Base-by-base conservation (phyloP, 2,329 filamentous ascomycete species). In the Scleromitrula shiraiana region DNA sequence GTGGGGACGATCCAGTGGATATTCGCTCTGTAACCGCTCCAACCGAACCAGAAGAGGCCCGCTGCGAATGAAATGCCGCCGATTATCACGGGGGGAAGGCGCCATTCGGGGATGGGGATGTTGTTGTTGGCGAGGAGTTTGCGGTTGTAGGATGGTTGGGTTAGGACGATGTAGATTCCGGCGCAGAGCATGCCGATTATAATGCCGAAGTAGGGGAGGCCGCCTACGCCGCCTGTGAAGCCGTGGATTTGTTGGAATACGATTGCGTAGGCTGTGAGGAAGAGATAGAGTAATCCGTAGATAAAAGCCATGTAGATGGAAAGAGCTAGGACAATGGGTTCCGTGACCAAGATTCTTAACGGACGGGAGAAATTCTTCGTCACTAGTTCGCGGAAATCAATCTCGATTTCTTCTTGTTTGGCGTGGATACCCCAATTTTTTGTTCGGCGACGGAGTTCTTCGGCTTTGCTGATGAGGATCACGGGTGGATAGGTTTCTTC, bases 131-230 rank as follows among this genome's bases (percentile, higher is more conserved):
- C 80, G 1, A 71, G 70, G 15, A 88, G 72, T 67, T 85, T 87
- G 57, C 76, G 75, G 59, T 78, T 75, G 65, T 91, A 91, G 63
- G 72, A 71, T 20, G 79, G 78, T 64, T 87, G 77, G 59, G 76
- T 74, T 32, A 77, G 58, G 43, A 85, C 69, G 53, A 91, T 81
- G 39, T 74, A 72, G 7, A 71, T 51, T 41, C 83, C 85, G 0
- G 83, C 85, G 46, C 87, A 66, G 14, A 91, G 52, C 62, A 88
- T 77, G 39, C 88, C 88, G 7, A 73, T 59, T 43, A 93, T 78
- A 82, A 95, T 87, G 46, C 88, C 89, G 58, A 95, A 87, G 65
- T 89, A 95, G 5, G 88, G 81, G 5, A 95, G 73, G 2, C 88
- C 89, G 4, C 81, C 76, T 15, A 86, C 67, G 49, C 89, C 89